These are phyloP conservation scores for Coccomyxa sp. DNA, from an alignment of 139 green algal genomes.

Conservation along the genomic window DNA sequence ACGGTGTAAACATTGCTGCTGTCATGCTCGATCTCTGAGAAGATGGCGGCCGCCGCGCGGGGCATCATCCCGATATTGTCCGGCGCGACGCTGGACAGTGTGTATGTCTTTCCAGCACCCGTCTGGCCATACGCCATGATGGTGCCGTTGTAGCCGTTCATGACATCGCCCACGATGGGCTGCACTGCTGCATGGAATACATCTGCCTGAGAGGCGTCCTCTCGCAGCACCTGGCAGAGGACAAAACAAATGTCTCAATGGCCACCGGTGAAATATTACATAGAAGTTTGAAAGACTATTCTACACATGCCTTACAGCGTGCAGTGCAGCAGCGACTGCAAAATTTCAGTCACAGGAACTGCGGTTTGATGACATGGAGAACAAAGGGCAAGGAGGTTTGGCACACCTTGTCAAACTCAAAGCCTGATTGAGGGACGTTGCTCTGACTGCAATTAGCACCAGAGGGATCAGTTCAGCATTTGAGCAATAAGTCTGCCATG, in stretches of 20 bases:
- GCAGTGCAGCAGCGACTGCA: neutral
- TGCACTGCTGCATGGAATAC: conserved; percentile 61
- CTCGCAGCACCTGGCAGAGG: conserved; percentile 39
- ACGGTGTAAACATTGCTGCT: conserved; percentile 54
- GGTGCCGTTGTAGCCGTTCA: conserved; percentile 80
- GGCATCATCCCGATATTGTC: conserved; percentile 79
- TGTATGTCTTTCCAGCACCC: conserved; percentile 82
- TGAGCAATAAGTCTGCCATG: neutral
- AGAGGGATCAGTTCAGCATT: neutral
- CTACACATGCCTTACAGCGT: neutral
- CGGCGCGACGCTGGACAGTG: conserved; percentile 60
- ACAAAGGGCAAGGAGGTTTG: neutral
- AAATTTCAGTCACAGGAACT: neutral
- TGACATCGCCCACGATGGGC: conserved; percentile 64
- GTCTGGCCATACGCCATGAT: conserved; percentile 78
- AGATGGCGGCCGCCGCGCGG: conserved; percentile 62
- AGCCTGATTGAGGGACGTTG: conserved; percentile 13
- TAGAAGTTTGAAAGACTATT: neutral
- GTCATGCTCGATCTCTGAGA: conserved; percentile 52
- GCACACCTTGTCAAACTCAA: conserved; percentile 43
- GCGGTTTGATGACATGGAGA: neutral
- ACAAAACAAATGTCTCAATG: neutral
- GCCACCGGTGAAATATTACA: neutral
- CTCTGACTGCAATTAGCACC: conserved; percentile 10
- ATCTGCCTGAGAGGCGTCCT: conserved; percentile 55